These are phyloP conservation scores for Podospora appendiculata DNA, from an alignment of 495 filamentous ascomycete genomes.

Conservation along the genomic window DNA sequence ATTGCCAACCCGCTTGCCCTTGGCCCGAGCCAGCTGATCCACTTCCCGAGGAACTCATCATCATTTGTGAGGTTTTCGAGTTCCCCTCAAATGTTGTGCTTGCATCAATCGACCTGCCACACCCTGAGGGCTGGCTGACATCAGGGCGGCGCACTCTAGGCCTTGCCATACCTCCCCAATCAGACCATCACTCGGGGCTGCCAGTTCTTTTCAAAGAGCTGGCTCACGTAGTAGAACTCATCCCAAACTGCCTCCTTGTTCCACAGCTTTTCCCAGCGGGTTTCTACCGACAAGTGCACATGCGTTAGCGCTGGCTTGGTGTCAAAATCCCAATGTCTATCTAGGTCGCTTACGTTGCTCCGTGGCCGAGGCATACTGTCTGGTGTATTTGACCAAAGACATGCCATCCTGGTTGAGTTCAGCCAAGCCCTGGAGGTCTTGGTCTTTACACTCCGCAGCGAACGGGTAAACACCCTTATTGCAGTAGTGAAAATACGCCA, in stretches of 20 bases:
- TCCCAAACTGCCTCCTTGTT: conserved; percentile 31
- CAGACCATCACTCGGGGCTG: conserved; percentile 35
- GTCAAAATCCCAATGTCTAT: background rate
- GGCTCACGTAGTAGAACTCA: conserved; percentile 45
- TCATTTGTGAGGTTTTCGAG: no score
- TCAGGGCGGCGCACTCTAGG: no score
- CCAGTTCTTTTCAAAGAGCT: conserved; percentile 45
- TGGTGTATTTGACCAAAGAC: conserved; percentile 31
- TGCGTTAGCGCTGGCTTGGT: conserved; percentile 5
- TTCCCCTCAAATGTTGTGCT: no score
- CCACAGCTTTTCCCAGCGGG: conserved; percentile 32
- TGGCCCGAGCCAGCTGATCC: no score
- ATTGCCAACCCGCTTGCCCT: no score
- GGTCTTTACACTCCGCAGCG: conserved; percentile 39
- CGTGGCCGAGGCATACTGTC: conserved; percentile 20
- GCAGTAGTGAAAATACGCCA: conserved; percentile 53
- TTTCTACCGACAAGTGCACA: conserved; percentile 16
- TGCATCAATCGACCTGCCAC: no score
- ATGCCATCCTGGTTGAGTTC: conserved; percentile 34
- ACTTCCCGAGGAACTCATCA: no score
- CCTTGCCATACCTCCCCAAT: background rate
- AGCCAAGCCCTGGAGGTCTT: conserved; percentile 36
- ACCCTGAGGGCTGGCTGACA: no score
- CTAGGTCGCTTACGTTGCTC: conserved; percentile 32
- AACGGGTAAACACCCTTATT: conserved; percentile 48